A percentile compares a stretch with the other conserved stretches of the same genome.
Evolutionary conservation across 2,329 filamentous ascomycete genomes (phyloP).

Genomic region (Dryadomyces quercivorus): DNA sequence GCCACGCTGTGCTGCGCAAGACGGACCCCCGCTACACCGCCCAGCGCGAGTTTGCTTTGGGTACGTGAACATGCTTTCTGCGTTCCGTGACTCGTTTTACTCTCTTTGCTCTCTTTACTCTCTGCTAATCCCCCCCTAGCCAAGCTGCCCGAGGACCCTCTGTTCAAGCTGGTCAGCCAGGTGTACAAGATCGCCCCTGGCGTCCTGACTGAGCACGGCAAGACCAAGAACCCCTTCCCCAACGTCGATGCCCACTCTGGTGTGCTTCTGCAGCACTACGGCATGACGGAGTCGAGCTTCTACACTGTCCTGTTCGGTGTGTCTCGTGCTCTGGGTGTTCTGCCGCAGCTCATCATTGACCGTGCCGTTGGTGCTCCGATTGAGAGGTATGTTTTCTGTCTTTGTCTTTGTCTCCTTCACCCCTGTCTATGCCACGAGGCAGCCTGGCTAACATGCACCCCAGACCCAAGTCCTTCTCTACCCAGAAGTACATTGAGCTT

Average conservation of each 20-base stretch:
- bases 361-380: constrained; percentile 93
- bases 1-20: constrained; percentile 98
- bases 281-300: constrained; percentile 96
- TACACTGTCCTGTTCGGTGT: constrained; percentile 99
- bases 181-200: constrained; percentile 99
- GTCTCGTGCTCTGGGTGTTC: constrained; percentile 92
- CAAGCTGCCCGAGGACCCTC: constrained; percentile 91
- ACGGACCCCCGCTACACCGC: constrained; percentile 98
- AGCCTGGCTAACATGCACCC: neutral
- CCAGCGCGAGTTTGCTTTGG: constrained; percentile 89
- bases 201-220: constrained; percentile 98
- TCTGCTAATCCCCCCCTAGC: constrained; percentile 22
- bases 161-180: constrained; percentile 99
- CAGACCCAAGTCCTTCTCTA: constrained; percentile 92
- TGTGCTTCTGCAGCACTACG: constrained; percentile 99
- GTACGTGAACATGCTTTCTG: constrained; percentile 15
- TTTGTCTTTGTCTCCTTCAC: neutral
- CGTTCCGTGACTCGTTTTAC: neutral
- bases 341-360: constrained; percentile 99
- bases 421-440: no score
- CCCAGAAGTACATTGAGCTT: constrained; percentile 90
- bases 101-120: no score
- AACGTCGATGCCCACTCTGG: constrained; percentile 99
- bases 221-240: constrained; percentile 99
- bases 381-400: constrained; percentile 46